Evolutionary conservation across 805 yeast genomes (phyloP), one percentile per base, ranked within the genome.

Genomic region (Candida boleticola): DNA sequence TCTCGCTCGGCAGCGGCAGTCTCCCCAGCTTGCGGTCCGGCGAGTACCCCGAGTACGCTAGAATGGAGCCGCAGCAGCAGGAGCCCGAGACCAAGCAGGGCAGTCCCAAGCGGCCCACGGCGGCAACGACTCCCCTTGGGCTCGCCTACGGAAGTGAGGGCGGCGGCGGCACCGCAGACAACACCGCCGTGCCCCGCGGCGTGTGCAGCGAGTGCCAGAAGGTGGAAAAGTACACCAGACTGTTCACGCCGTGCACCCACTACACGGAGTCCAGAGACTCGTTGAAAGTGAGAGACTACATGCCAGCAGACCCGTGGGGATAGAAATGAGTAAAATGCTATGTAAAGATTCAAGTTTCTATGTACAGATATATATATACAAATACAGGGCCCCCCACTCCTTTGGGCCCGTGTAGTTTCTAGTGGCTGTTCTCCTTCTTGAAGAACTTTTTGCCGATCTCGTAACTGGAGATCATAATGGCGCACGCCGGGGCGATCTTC

Each of bases 401-500:
- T n/a, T n/a, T n/a, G n/a, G n/a, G n/a, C 27, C 27, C 27, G 27
- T 25, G 27, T 25, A 25, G 11, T 9, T 5, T 16, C 5, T 31
- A 31, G 35, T 40, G 29, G 25, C 29, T 40, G 38, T 50, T 58
- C 7, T 57, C 61, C 42, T 52, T 51, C 41, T 53, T 61, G 50
- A 70, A 70, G 16, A 70, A 50, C 46, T 79, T 78, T 62, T 93
- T 93, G 21, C 95, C 85, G 34, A 90, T 70, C 60, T 93, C 99
- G 60, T 93, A 93, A 30, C 93, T 84, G 10, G 97, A 88, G 35
- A 93, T 89, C 99, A 93, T 93, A 29, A 93, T 92, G 1, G 99
- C 99, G 74, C 99, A 93, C 13, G 97, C 83, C 9, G 99, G 98
- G 0, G 97, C 96, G 21, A 93, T 85, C 58, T 93, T 93, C 60